Conservation (phyloP, 495 filamentous ascomycete species). For the Amorphotheca resinae region DNA sequence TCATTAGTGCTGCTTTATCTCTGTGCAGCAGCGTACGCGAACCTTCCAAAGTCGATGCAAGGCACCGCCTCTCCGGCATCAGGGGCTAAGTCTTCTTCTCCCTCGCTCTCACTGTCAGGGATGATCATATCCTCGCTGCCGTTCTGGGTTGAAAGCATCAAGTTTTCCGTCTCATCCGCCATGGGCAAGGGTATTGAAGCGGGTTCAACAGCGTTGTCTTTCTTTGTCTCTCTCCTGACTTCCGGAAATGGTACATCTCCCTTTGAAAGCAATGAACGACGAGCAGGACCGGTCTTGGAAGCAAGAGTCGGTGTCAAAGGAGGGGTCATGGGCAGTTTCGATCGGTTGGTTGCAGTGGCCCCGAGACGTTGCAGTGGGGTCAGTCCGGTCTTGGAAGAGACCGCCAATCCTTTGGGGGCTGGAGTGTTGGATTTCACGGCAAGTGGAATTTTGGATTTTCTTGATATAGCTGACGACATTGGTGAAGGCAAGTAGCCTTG, state of each 20-base stretch:
- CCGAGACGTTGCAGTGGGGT: slow-evolving; percentile 19
- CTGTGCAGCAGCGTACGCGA: slow-evolving; percentile 9
- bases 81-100: slow-evolving; percentile 10
- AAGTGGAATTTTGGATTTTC: slow-evolving; percentile 17
- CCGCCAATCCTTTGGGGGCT: not conserved
- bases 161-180: slow-evolving; percentile 16
- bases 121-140: slow-evolving; percentile 22
- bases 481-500: slow-evolving; percentile 11
- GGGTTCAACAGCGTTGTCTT: slow-evolving; percentile 7
- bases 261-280: slow-evolving; percentile 13
- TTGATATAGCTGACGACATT: slow-evolving; percentile 2
- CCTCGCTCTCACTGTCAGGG: slow-evolving; percentile 19
- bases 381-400: not conserved
- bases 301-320: slow-evolving; percentile 5
- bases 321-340: slow-evolving; percentile 13
- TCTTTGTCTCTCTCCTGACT: slow-evolving; percentile 2
- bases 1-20: not conserved
- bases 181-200: slow-evolving; percentile 11
- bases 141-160: slow-evolving; percentile 2
- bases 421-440: slow-evolving; percentile 10
- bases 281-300: not conserved
- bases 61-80: not conserved
- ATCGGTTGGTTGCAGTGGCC: slow-evolving; percentile 10
- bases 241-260: slow-evolving; percentile 16
- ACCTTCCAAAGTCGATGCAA: slow-evolving; percentile 8